Base-by-base conservation (phyloP, 495 filamentous ascomycete genomes). In the Chaetomidium leptoderma region DNA sequence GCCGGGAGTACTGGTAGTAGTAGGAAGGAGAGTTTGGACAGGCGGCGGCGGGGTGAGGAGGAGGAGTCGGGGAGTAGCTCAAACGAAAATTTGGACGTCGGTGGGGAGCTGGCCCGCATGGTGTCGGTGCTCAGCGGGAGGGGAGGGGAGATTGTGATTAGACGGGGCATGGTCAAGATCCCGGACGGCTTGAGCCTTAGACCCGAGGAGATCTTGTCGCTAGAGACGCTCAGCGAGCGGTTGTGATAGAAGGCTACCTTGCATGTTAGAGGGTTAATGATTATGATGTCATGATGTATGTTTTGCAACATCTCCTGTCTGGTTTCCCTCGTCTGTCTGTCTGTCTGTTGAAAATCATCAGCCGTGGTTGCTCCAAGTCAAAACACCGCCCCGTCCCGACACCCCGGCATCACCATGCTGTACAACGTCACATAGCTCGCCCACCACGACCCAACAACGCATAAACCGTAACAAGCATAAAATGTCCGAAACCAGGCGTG, bases 151-250 rank as follows among this genome's bases (percentile, higher is more conserved):
- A 59, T 64, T 13, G 45, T 62, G 3, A 64, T 64, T 13, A 47
- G 24, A n/a, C 29, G 59, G 19, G 50, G 59, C 2, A 9, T 40
- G 16, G 59, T 64, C 9, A 39, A 35, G 9, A 55, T 64, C 3
- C 62, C 62, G 14, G 62, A 64, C 0, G 62, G 62, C n/a, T 33
- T 64, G 19, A 53, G 24, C 14, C 29, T 64, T 26, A 45, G 62
- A 11, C 59, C 59, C 2, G 62, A 64, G 9, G 62, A 64, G 59
- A 35, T 64, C 3, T 43, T 58, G 51, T 64, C 47, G 32, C 32
- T 64, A 23, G 62, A 64, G 50, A 62, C 45, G 19, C 26, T 64
- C 13, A 44, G 55, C 24, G 49, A 64, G 49, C 43, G 62, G 32
- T 49, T 64, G 35, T 58, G 33, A 36, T 45, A 23, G 30, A 44